A percentile compares a stretch with the other conserved stretches of the same genome.
phyloP scores from a whole-genome alignment of 305 asterid genomes.

The Solanum hybrid region DNA sequence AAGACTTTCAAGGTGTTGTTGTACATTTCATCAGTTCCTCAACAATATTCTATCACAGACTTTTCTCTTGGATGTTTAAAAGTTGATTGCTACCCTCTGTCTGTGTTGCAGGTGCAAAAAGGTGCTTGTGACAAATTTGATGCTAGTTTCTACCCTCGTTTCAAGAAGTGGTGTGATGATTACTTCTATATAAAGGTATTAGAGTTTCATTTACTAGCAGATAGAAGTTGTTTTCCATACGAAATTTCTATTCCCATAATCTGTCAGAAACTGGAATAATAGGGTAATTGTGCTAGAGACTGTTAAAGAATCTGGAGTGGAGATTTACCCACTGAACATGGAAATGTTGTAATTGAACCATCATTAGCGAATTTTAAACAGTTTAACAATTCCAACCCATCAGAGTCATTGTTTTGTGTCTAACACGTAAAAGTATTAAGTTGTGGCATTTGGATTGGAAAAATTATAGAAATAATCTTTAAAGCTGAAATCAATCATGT shows the following conservation, averaged over 20 bases:
- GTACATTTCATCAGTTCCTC: no score
- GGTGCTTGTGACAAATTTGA: constrained; percentile 84
- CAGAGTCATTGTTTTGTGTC: not conserved
- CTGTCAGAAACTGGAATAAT: not conserved
- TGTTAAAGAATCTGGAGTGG: not conserved
- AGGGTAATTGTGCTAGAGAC: not conserved
- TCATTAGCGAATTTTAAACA: not conserved
- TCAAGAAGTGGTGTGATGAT: constrained; percentile 99
- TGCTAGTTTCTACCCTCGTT: constrained; percentile 77
- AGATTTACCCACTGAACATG: not conserved
- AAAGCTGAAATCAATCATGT: not conserved
- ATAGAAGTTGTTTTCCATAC: not conserved
- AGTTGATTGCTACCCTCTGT: not conserved
- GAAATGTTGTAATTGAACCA: not conserved
- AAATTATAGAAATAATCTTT: not conserved
- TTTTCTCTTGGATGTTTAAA: not conserved
- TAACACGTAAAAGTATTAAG: not conserved
- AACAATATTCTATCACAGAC: not conserved
- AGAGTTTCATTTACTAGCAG: not conserved
- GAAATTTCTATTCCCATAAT: not conserved
- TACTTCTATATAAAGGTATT: constrained; percentile 87
- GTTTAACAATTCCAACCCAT: not conserved
- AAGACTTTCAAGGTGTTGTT: no score
- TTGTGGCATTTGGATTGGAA: not conserved
- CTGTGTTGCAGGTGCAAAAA: constrained; percentile 59